These are phyloP conservation scores for Pisolithus albus DNA, from an alignment of 768 basidiomycete species.

Conservation along the genomic window DNA sequence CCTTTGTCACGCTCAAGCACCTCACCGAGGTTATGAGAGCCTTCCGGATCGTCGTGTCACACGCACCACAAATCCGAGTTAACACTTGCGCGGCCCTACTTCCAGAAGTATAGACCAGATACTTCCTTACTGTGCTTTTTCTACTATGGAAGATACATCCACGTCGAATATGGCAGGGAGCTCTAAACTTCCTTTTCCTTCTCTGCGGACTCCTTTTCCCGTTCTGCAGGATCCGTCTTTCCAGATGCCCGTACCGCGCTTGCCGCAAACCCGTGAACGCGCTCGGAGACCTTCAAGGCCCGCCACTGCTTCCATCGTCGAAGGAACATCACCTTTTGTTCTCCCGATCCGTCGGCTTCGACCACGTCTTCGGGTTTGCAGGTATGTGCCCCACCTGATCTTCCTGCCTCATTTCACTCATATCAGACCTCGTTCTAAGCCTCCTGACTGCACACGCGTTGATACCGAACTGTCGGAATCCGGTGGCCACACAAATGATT, in stretches of 20 bases:
- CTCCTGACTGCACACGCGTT: slow-evolving; percentile 1
- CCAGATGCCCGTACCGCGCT: slow-evolving; percentile 31
- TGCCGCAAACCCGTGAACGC: slow-evolving; percentile 23
- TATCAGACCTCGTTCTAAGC: slow-evolving; percentile 1
- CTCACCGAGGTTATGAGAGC: slow-evolving; percentile 4
- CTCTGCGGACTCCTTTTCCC: slow-evolving; percentile 19
- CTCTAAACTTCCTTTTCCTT: slow-evolving; percentile 7
- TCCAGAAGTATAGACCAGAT: neutral
- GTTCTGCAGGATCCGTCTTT: slow-evolving; percentile 17
- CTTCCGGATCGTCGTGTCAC: slow-evolving; percentile 6
- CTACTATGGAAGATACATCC: slow-evolving; percentile 13
- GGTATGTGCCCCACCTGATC: slow-evolving; percentile 5
- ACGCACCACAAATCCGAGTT: neutral
- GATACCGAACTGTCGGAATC: slow-evolving; percentile 10
- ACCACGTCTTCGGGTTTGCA: slow-evolving; percentile 1
- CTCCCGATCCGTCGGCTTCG: slow-evolving; percentile 31
- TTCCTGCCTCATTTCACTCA: neutral
- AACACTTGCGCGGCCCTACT: neutral
- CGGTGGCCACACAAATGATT: slow-evolving; percentile 5
- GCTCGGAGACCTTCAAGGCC: slow-evolving; percentile 29
- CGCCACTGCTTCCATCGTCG: slow-evolving; percentile 39
- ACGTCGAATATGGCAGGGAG: neutral
- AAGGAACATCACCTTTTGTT: slow-evolving; percentile 33
- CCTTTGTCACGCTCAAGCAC: neutral
- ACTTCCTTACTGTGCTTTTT: neutral